A percentile compares a stretch with the other conserved stretches of the same genome.
Evolutionary conservation across 2,329 filamentous ascomycete species (phyloP).

Genomic region (Paraphaeosphaeria minitans): DNA sequence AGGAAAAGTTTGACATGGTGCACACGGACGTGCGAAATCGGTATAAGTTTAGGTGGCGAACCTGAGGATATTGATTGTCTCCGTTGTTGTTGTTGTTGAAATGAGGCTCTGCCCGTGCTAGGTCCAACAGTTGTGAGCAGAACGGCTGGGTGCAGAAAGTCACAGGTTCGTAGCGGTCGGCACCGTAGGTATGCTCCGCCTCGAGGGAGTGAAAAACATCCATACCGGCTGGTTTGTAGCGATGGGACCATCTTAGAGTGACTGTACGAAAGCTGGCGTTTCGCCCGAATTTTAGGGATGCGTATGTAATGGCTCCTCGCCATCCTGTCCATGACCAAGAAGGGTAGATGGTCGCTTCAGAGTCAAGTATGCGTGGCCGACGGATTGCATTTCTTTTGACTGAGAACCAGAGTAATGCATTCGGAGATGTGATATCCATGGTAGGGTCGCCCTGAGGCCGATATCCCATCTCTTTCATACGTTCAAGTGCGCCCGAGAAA

Average conservation of each 20-base stretch:
- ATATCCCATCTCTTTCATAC: slow-evolving; percentile 1
- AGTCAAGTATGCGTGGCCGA: background rate
- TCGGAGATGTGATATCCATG: background rate
- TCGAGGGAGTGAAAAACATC: background rate
- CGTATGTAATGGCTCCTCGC: background rate
- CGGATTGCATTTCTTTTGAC: background rate
- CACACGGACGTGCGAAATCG: background rate
- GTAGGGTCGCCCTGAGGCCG: background rate
- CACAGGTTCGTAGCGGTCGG: background rate
- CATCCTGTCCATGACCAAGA: background rate
- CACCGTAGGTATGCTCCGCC: background rate
- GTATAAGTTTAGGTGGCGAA: background rate
- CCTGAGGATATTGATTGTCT: background rate
- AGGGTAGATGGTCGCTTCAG: background rate
- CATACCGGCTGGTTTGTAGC: background rate
- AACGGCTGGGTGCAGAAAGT: background rate
- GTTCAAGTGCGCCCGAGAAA: slow-evolving; percentile 1
- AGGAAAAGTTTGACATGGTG: background rate
- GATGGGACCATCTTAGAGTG: background rate
- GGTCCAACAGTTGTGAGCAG: background rate
- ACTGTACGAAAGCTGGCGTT: background rate
- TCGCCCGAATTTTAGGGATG: background rate
- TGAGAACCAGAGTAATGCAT: background rate
- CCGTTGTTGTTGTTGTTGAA: too few relatives aligned
- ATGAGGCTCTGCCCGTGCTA: background rate